phyloP scores from a whole-genome alignment of 2,329 filamentous ascomycete genomes.

The Polychaeton citri region DNA sequence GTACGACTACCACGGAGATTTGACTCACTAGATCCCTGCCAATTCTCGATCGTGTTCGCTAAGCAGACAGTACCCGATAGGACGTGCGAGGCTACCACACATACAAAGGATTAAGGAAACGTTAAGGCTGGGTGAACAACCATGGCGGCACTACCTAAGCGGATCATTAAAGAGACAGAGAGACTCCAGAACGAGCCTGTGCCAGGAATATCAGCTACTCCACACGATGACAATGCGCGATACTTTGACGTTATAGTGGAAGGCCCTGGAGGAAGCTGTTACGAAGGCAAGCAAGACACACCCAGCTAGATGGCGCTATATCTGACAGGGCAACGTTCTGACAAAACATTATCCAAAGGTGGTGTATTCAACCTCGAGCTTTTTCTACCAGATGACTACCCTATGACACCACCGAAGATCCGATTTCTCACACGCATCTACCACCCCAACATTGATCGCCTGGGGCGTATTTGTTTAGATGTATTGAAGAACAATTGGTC shows the following conservation, averaged over 20 bases:
- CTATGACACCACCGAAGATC: conserved; percentile 97
- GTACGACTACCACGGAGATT: too few relatives aligned
- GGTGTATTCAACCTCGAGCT: conserved; percentile 95
- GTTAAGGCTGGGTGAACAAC: too few relatives aligned
- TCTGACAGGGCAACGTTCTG: conserved; percentile 3
- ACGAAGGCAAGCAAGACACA: conserved; percentile 55
- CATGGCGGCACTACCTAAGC: conserved; percentile 69
- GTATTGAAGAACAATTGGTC: conserved; percentile 99
- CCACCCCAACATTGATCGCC: conserved; percentile 96
- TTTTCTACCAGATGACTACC: conserved; percentile 96
- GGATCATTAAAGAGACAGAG: conserved; percentile 98
- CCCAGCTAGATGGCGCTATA: not conserved
- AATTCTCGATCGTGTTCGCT: too few relatives aligned
- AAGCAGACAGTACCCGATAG: too few relatives aligned
- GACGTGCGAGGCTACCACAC: too few relatives aligned
- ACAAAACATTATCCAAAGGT: conserved; percentile 36
- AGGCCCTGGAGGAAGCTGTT: conserved; percentile 81
- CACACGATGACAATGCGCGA: conserved; percentile 91
- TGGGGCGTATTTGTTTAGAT: conserved; percentile 92
- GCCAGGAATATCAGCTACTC: conserved; percentile 86
- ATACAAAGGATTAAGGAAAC: too few relatives aligned
- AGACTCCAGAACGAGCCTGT: conserved; percentile 93
- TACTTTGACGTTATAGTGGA: conserved; percentile 98
- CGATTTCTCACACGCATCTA: conserved; percentile 98
- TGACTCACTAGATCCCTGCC: too few relatives aligned